Evolutionary conservation across 73 alveolate genomes (phyloP), one percentile per base, ranked within the genome.

Genomic region (Symbiodinium pilosum): DNA sequence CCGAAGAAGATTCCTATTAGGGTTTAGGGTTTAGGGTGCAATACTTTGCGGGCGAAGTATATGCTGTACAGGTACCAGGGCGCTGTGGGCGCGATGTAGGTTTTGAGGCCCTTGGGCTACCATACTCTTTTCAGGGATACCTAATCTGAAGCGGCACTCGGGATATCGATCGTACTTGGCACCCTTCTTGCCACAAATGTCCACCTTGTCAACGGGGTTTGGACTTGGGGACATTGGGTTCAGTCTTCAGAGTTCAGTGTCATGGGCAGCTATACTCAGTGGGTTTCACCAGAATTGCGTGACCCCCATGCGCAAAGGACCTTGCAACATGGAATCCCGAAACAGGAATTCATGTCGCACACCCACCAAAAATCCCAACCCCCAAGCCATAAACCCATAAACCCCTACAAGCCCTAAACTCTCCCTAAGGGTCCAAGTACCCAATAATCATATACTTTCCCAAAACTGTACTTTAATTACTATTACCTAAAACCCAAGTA

Each of bases 101-200:
- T 32, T 59, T 24, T 59, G 8, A 28, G 36, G 77, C 28, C 6
- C 28, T 18, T 14, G 38, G 77, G 73, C 14, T 32, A 56, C 9
- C 73, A 26, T 32, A 3, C 21, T 8, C 73, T 16, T 32, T 3
- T 16, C 26, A 26, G 32, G 5, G n/a, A 56, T 16, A 56, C 3
- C 5, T 8, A 16, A 56, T 8, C 73, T 16, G 21, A 32, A 26
- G 81, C 38, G 81, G 30, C 97, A 43, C 81, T 41, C 83, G 43
- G 97, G 97, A 68, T 91, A 91, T 11, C 97, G 97, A 43, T 91
- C 97, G 52, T 91, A 91, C 41, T 41, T 42, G 41, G 97, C 97
- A 26, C 97, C 97, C 54, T 86, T 59, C 73, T 83, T 39, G 1
- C 97, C 97, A 43, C 97, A 91, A 30, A 91, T n/a, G 77, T 91